Base-by-base conservation (phyloP, 179 eudicot species). In the Corrigiola litoralis region DNA sequence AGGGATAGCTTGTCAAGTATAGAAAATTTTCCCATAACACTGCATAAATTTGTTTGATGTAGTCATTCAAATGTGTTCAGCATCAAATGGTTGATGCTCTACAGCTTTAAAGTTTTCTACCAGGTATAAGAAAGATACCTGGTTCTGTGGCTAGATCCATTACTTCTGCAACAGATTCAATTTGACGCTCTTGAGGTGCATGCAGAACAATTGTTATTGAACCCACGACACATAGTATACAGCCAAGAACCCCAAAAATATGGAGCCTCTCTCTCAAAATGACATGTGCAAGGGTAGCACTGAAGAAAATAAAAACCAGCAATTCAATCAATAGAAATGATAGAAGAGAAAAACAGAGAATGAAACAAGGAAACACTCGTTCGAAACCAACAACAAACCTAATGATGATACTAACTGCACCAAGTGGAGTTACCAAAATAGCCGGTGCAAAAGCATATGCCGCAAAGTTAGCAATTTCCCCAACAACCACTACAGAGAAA, bases 371-470 rank as follows among this genome's bases (percentile, higher is more conserved):
- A 24, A 28, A 5, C 25, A 59, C 29, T 57, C 2, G 38, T 21
- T 17, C 6, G 0, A 40, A 17, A 16, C 42, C 16, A 52, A 65
- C 32, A 45, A 67, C 89, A 56, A 80, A 75, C 97, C 97, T 90
- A 75, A 90, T 84, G 58, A 90, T 90, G 72, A 90, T 87, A 75
- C 97, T 90, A 69, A 90, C 86, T 28, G 97, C 97, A 61, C 97
- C 97, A 74, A 90, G 95, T 49, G 97, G 97, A 29, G 95, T 90
- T 53, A 90, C 97, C 64, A 90, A 71, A 72, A 90, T 84, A 47
- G 97, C 95, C 25, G 97, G 97, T 28, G 97, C 97, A 82, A 90
- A 89, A 56, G 94, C 94, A 72, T 89, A 89, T 21, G 96, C 96
- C 25, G 88, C 96, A 71, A 89, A 89, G 65, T 89, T 89, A 45